A percentile compares a stretch with the other conserved stretches of the same genome.
phyloP scores from a whole-genome alignment of 768 basidiomycete species.

The Russula vinacea region DNA sequence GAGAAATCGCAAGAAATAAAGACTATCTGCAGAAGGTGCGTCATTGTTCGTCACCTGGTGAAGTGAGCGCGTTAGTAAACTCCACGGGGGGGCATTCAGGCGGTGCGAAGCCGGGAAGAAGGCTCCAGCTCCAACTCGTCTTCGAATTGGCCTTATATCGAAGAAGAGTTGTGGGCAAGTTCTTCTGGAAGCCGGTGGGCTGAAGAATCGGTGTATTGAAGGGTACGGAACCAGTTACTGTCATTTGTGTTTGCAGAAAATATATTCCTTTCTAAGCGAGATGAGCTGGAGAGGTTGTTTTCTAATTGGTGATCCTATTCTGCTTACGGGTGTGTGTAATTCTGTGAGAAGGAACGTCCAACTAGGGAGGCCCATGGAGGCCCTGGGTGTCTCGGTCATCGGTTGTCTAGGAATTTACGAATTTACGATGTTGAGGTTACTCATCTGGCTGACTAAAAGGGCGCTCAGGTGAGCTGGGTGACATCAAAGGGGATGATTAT shows the following conservation, averaged over 20 bases:
- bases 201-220: slow-evolving; percentile 28
- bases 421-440: background rate
- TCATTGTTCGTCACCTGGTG: background rate
- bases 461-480: background rate
- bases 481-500: background rate
- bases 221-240: background rate
- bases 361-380: background rate
- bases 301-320: slow-evolving; percentile 3
- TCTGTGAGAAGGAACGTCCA: background rate
- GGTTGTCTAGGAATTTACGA: too few relatives aligned
- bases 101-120: slow-evolving; percentile 29
- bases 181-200: slow-evolving; percentile 16
- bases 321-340: background rate
- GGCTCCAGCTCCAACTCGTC: slow-evolving; percentile 1
- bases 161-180: slow-evolving; percentile 23
- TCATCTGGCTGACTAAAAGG: slow-evolving; percentile 13
- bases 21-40: slow-evolving; percentile 72
- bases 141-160: slow-evolving; percentile 23
- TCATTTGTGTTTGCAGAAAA: background rate
- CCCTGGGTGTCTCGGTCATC: too few relatives aligned
- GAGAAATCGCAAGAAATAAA: slow-evolving; percentile 57
- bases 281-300: background rate
- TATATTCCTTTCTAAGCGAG: background rate
- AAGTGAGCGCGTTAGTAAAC: background rate
- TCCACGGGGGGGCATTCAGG: slow-evolving; percentile 8